These are phyloP conservation scores for Smallanthus sonchifolius DNA, from an alignment of 129 eudicot genomes.

Conservation along the genomic window DNA sequence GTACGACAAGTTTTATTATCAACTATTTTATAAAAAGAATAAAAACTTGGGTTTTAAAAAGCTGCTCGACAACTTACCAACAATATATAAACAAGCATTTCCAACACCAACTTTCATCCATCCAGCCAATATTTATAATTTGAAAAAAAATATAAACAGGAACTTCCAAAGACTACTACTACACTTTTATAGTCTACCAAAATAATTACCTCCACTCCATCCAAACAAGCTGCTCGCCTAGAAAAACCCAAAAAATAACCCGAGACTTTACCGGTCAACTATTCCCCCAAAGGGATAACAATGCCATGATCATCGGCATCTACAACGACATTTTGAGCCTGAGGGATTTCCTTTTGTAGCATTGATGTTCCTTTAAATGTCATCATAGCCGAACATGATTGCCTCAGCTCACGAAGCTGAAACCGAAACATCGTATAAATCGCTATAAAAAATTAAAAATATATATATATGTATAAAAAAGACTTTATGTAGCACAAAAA, in stretches of 20 bases:
- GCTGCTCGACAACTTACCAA: no score
- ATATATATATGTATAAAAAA: not conserved
- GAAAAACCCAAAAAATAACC: not conserved
- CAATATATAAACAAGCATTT: constrained; percentile 5
- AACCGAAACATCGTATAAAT: constrained; percentile 14
- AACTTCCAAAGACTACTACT: constrained; percentile 17
- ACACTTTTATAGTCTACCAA: constrained; percentile 12
- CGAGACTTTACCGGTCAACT: not conserved
- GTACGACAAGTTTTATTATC: constrained; percentile 37
- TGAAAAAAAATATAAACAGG: constrained; percentile 5
- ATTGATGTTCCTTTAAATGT: constrained; percentile 74
- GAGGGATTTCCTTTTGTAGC: constrained; percentile 64
- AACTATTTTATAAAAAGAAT: no score
- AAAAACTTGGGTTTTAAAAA: not conserved
- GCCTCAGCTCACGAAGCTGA: constrained; percentile 58
- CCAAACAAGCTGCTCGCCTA: constrained; percentile 1
- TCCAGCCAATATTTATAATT: constrained; percentile 7
- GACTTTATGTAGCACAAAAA: not conserved
- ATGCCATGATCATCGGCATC: constrained; percentile 12
- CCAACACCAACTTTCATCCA: constrained; percentile 17
- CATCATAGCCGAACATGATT: constrained; percentile 64
- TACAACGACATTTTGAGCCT: constrained; percentile 30
- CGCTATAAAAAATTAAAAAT: not conserved
- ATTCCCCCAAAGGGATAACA: constrained; percentile 18
- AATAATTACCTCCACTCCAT: constrained; percentile 17